Base-by-base conservation (phyloP, 2,329 filamentous ascomycete species). In the Beauveria brongniartii region DNA sequence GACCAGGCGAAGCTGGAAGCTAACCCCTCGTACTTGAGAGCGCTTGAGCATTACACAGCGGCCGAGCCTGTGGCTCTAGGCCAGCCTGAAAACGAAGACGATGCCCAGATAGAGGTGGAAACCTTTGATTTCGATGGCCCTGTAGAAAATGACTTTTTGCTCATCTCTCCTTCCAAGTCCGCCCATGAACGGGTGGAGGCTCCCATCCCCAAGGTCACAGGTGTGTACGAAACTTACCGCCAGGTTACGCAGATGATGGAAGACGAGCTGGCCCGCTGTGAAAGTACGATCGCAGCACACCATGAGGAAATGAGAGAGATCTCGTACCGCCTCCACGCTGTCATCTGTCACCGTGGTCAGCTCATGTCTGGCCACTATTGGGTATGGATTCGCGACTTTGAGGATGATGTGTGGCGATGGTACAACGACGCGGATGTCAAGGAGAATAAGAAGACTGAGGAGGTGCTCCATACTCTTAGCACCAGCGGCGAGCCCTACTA, bases 311-410 rank as follows among this genome's bases (percentile, higher is more conserved):
- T 87, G 68, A 80, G 81, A 48, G 77, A 84, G 28, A 78, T 90
- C 52, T 83, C 87, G 12, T 99, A 97, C 72, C 85, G 85, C 16
- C 82, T 99, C 5, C 92, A 97, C 67, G 91, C 93, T 0, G 89
- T 97, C 37, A 96, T 99, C 69, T 93, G 96, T 68, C 94, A 99
- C 71, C 87, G 89, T 22, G 90, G 90, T 37, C 79, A 80, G 66
- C 81, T 87, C 46, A 82, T 80, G 50, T 87, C 87, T 51, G 94
- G 94, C 0, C 94, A 99, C 73, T 99, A 97, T 75, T 97, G 91
- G 88, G 91, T 97, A 50, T 97, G 92, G 82, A 95, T 99, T 65
- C 90, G 87, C 69, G 94, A 97, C 75, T 96, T 96, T 72, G 83
- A 87, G 65, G 83, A 85, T 52, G 82, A 84, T 47, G 78, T 92